Conservation (phyloP, 192 early-diverging fungal genomes). For the Coemansia sp. region DNA sequence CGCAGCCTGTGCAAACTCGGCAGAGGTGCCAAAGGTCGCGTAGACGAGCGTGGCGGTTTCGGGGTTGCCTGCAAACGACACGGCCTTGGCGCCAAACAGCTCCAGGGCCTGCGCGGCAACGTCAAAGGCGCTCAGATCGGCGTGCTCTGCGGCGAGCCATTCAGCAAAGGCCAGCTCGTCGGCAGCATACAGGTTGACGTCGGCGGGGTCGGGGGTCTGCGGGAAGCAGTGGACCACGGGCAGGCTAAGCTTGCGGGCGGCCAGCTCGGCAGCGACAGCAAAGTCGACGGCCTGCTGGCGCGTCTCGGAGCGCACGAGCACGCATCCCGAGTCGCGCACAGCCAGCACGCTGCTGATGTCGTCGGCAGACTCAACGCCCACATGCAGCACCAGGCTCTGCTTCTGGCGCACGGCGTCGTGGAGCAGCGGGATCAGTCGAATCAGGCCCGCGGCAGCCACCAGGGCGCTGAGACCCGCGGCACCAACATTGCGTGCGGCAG, state of each 20-base stretch:
- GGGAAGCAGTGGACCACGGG: conserved; percentile 69
- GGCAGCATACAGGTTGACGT: conserved; percentile 30
- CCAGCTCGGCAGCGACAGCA: conserved; percentile 74
- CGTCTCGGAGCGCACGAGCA: conserved; percentile 67
- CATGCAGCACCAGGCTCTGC: conserved; percentile 29
- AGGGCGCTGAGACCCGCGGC: conserved; percentile 8
- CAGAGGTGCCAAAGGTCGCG: conserved; percentile 60
- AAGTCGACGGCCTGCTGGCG: conserved; percentile 81
- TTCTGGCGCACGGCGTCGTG: conserved; percentile 25
- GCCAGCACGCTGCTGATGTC: conserved; percentile 62
- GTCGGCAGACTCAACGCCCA: conserved; percentile 16
- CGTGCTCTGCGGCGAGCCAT: conserved; percentile 2
- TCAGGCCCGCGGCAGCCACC: conserved; percentile 14
- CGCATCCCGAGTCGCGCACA: conserved; percentile 74
- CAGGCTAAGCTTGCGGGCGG: conserved; percentile 55
- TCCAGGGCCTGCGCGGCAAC: conserved; percentile 17
- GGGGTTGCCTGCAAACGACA: conserved; percentile 26
- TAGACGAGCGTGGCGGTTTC: conserved; percentile 72
- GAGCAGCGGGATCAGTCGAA: conserved; percentile 38
- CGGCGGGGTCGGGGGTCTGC: conserved; percentile 13
- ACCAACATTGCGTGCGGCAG: background rate
- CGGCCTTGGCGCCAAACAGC: conserved; percentile 12
- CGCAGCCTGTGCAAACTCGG: conserved; percentile 44
- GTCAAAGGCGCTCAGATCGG: background rate
- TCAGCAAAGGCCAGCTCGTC: conserved; percentile 6